These are phyloP conservation scores for Ganoderma multipileum DNA, from an alignment of 1,284 basidiomycete species.

Conservation along the genomic window DNA sequence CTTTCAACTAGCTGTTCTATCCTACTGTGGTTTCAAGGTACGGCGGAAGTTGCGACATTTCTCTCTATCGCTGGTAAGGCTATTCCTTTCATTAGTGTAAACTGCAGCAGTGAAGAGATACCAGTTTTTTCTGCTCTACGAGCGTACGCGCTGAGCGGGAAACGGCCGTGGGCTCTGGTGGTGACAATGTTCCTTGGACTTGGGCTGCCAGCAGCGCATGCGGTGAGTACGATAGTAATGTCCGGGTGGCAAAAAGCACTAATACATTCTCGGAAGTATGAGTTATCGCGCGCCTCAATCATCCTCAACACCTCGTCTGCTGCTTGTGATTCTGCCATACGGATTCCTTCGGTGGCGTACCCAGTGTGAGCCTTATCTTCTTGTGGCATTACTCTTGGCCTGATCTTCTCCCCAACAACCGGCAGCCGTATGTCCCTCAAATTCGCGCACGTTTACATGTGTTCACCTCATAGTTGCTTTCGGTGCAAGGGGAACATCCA, in stretches of 20 bases:
- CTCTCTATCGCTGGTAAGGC: conserved; percentile 12
- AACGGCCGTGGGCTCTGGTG: conserved; percentile 6
- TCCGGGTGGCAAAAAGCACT: not conserved
- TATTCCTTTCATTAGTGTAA: too few species aligned
- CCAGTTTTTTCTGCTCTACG: conserved; percentile 19
- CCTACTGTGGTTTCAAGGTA: not conserved
- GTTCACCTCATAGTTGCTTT: conserved; percentile 1
- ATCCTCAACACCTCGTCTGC: not conserved
- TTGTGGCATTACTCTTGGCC: not conserved
- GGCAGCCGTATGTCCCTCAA: conserved; percentile 4
- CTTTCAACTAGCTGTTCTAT: not conserved
- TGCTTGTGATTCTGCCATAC: not conserved
- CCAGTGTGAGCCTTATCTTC: not conserved
- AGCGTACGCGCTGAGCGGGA: conserved; percentile 17
- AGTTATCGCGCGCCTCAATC: not conserved
- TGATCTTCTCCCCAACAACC: not conserved
- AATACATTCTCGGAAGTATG: not conserved
- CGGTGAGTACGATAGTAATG: not conserved
- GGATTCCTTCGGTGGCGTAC: not conserved
- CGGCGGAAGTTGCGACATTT: not conserved
- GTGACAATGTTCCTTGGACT: not conserved
- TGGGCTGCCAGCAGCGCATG: not conserved
- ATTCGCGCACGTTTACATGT: not conserved
- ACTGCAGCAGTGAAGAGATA: too few species aligned
- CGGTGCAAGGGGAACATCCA: not conserved